A percentile compares a stretch with the other conserved stretches of the same genome.
These are phyloP conservation scores for Talaromyces trachyspermus DNA, from an alignment of 495 filamentous ascomycete genomes.

Conservation along the genomic window DNA sequence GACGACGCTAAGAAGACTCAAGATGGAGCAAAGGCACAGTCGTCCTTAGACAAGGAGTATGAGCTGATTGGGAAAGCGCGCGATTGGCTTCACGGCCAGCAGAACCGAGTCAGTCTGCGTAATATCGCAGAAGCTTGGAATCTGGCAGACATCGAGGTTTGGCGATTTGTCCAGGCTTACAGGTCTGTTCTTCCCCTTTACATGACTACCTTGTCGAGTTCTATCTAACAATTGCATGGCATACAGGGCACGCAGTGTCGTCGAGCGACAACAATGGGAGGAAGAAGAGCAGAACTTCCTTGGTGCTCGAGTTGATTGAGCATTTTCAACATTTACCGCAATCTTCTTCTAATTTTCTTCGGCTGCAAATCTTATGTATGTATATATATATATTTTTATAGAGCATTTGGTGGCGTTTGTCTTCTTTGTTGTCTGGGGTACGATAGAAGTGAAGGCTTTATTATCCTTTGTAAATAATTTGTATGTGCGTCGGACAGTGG, in stretches of 20 bases:
- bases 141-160: constrained; percentile 84
- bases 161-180: constrained; percentile 80
- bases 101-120: constrained; percentile 33
- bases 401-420: constrained; percentile 5
- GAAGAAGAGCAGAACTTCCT: constrained; percentile 38
- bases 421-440: not conserved
- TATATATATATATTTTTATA: not conserved
- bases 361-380: constrained; percentile 7
- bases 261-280: constrained; percentile 41
- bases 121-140: constrained; percentile 85
- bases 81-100: constrained; percentile 32
- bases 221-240: constrained; percentile 11
- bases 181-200: constrained; percentile 20
- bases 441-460: too few species aligned
- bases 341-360: constrained; percentile 12
- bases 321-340: not conserved
- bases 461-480: not conserved
- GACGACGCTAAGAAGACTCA: constrained; percentile 30
- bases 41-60: constrained; percentile 43
- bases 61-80: constrained; percentile 55
- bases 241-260: constrained; percentile 33
- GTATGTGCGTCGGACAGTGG: constrained; percentile 28
- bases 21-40: constrained; percentile 36
- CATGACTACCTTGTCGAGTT: not conserved
- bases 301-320: constrained; percentile 18